A percentile compares a stretch with the other conserved stretches of the same genome.
Conservation (phyloP, 176 grass and related monocot species). For the Hyparrhenia diplandra region DNA sequence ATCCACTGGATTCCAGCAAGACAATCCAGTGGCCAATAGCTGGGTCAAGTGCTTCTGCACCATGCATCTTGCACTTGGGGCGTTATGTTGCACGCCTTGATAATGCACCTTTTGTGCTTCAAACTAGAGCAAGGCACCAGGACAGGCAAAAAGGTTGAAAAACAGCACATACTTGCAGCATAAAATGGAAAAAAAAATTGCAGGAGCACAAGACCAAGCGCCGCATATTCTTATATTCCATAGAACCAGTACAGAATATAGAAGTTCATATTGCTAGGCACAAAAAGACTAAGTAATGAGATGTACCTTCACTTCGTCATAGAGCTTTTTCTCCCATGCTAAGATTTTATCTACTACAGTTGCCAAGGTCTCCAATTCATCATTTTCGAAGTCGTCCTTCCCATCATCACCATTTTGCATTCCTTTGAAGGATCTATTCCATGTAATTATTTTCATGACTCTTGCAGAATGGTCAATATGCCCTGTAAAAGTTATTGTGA, state of each 20-base stretch:
- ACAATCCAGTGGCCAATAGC: not conserved
- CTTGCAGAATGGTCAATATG: conserved; percentile 96
- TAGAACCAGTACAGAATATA: not conserved
- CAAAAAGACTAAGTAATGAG: not conserved
- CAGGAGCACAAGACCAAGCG: not conserved
- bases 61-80: not conserved
- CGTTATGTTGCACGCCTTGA: not conserved
- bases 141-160: not conserved
- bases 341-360: conserved; percentile 95
- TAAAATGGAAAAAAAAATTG: not conserved
- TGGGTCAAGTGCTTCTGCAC: not conserved
- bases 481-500: no score
- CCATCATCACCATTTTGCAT: conserved; percentile 73
- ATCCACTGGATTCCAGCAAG: not conserved
- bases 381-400: conserved; percentile 89
- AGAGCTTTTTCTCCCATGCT: conserved; percentile 98
- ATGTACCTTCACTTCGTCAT: conserved; percentile 97
- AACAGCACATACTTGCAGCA: not conserved
- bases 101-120: not conserved
- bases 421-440: conserved; percentile 95
- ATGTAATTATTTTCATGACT: conserved; percentile 99
- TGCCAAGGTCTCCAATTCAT: conserved; percentile 86
- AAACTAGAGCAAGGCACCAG: not conserved
- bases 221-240: not conserved
- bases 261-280: not conserved